phyloP scores from a whole-genome alignment of 176 grass and related monocot genomes.

The barley (Hordeum vulgare) region DNA sequence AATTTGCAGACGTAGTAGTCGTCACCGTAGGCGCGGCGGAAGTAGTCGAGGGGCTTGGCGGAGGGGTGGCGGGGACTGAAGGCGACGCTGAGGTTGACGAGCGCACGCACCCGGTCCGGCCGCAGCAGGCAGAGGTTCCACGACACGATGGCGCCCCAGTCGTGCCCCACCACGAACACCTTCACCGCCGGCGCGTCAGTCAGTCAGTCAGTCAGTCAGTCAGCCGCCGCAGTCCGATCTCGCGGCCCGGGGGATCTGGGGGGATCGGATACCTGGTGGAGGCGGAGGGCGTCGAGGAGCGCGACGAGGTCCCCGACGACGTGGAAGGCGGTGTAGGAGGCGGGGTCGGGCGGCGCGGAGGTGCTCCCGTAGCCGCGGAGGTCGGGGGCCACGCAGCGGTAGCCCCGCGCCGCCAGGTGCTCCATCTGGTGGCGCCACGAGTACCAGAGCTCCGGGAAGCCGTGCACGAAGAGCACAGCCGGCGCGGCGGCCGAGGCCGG shows the following conservation, averaged over 20 bases:
- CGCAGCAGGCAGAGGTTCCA: slow-evolving; percentile 82
- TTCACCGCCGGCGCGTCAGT: not conserved
- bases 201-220: not conserved
- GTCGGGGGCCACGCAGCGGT: slow-evolving; percentile 65
- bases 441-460: slow-evolving; percentile 89
- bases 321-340: slow-evolving; percentile 79
- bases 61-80: slow-evolving; percentile 40
- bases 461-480: slow-evolving; percentile 64
- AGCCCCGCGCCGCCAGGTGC: slow-evolving; percentile 50
- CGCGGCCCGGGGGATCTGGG: not conserved
- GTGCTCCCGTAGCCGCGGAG: slow-evolving; percentile 76
- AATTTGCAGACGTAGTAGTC: slow-evolving; percentile 79
- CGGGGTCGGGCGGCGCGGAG: slow-evolving; percentile 30
- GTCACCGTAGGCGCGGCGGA: slow-evolving; percentile 57
- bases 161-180: slow-evolving; percentile 82
- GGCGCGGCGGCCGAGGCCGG: slow-evolving; percentile 7
- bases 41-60: slow-evolving; percentile 36
- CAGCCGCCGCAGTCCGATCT: not conserved
- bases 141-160: slow-evolving; percentile 71
- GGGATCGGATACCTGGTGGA: slow-evolving; percentile 28
- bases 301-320: slow-evolving; percentile 74
- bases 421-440: slow-evolving; percentile 76
- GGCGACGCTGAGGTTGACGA: slow-evolving; percentile 69
- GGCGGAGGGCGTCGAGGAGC: slow-evolving; percentile 61
- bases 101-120: slow-evolving; percentile 61